These are phyloP conservation scores for Yamadazyma dendronema DNA, from an alignment of 1,139 yeast genomes.

Conservation along the genomic window DNA sequence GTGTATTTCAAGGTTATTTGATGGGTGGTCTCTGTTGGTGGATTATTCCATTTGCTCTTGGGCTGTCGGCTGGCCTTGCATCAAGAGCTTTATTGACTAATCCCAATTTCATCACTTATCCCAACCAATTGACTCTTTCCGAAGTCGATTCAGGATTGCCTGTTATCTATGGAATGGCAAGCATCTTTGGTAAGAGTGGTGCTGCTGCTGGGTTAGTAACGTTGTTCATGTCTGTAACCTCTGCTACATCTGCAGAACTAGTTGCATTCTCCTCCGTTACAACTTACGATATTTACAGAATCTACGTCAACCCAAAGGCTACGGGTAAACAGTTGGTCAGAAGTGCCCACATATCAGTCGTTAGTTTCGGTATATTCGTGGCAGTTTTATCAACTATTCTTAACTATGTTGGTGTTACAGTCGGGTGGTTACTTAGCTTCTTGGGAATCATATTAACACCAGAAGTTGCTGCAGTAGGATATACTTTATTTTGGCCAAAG, in stretches of 20 bases:
- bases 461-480: constrained; percentile 34
- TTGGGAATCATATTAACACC: constrained; percentile 33
- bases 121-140: constrained; percentile 20
- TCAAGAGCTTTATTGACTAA: constrained; percentile 31
- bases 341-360: constrained; percentile 26
- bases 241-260: constrained; percentile 38
- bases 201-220: constrained; percentile 35
- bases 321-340: constrained; percentile 30
- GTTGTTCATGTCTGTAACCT: constrained; percentile 37
- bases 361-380: constrained; percentile 26
- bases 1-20: constrained; percentile 34
- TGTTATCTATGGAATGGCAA: constrained; percentile 19
- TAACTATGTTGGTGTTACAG: constrained; percentile 29
- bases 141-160: constrained; percentile 22
- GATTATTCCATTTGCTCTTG: constrained; percentile 36
- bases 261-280: constrained; percentile 37
- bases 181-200: constrained; percentile 32
- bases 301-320: constrained; percentile 34
- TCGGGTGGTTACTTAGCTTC: constrained; percentile 31
- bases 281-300: constrained; percentile 35
- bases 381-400: constrained; percentile 29
- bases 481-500: constrained; percentile 47
- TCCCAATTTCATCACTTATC: constrained; percentile 28
- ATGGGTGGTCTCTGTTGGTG: constrained; percentile 43
- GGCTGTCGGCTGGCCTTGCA: constrained; percentile 34